These are phyloP conservation scores for Pleurotus pulmonarius DNA, from an alignment of 768 basidiomycete species.

Conservation along the genomic window DNA sequence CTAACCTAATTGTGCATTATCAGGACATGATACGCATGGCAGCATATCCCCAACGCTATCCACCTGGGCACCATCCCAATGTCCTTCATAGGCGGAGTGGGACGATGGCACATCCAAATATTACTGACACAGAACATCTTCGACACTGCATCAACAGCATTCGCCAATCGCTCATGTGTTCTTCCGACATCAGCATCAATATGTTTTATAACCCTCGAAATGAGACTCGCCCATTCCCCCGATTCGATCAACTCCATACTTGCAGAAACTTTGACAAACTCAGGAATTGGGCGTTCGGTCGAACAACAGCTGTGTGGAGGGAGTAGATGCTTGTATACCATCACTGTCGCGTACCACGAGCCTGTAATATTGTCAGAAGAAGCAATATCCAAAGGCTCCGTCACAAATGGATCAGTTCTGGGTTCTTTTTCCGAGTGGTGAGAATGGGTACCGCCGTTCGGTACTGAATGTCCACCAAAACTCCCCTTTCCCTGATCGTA, in stretches of 20 bases:
- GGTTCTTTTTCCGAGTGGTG: too few relatives aligned
- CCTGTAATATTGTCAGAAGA: too few relatives aligned
- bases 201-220: slow-evolving; percentile 16
- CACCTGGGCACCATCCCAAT: neutral
- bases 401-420: too few relatives aligned
- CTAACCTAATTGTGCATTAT: neutral
- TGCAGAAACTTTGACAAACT: slow-evolving; percentile 18
- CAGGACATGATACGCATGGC: slow-evolving; percentile 17
- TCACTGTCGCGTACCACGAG: too few relatives aligned
- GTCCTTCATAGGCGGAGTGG: neutral
- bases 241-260: slow-evolving; percentile 5
- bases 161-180: slow-evolving; percentile 19
- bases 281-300: slow-evolving; percentile 14
- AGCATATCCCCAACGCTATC: slow-evolving; percentile 11
- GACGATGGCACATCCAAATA: slow-evolving; percentile 6
- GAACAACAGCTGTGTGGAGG: neutral
- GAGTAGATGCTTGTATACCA: neutral
- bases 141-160: slow-evolving; percentile 18
- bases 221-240: neutral
- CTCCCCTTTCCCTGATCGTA: too few relatives aligned
- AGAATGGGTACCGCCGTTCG: too few relatives aligned
- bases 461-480: too few relatives aligned
- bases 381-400: too few relatives aligned
- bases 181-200: slow-evolving; percentile 14
- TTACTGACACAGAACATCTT: slow-evolving; percentile 13